Base-by-base conservation (phyloP, 176 grass and related monocot species). In the Avena eriantha region DNA sequence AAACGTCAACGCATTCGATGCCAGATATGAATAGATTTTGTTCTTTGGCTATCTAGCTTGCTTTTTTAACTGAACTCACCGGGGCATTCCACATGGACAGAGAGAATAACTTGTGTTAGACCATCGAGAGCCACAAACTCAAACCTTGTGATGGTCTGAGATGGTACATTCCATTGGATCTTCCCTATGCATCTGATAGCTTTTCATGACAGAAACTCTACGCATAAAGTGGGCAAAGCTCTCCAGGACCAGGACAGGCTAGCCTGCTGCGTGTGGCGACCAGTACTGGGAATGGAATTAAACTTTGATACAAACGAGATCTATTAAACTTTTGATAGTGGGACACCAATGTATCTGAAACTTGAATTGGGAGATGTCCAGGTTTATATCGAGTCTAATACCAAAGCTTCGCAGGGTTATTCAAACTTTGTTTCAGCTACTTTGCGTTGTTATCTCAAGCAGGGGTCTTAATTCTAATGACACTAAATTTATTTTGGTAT, bases 151-250 rank as follows among this genome's bases (percentile, higher is more conserved):
- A 22, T 77, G 78, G 26, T 71, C 35, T 79, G 41, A 77, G 73
- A 69, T 73, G 61, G 87, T 26, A 92, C 87, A 87, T 87, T 89
- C 91, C 24, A 19, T 61, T 60, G 91, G 84, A 92, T 87, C 76
- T 89, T 80, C 80, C 58, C 50, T 80, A 54, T 80, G 74, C 67
- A 75, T 13, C 33, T 53, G 66, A 31, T 58, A 47, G 57, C 67
- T 81, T 83, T 83, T 89, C 11, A 19, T 71, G 75, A 58, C 22
- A 36, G 49, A 26, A 82, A 51, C 36, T 45, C n/a, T 16, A 63
- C 12, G 49, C 63, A 54, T 50, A 69, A 82, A 82, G 69, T 18
- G 72, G 12, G 14, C 5, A 61, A 16, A 14, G 9, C 59, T 79
- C 41, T 61, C 8, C 73, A 15, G 41, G 48, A 76, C 22, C 54